Conservation (phyloP, 139 green algal species). For the Volvox reticuliferus region DNA sequence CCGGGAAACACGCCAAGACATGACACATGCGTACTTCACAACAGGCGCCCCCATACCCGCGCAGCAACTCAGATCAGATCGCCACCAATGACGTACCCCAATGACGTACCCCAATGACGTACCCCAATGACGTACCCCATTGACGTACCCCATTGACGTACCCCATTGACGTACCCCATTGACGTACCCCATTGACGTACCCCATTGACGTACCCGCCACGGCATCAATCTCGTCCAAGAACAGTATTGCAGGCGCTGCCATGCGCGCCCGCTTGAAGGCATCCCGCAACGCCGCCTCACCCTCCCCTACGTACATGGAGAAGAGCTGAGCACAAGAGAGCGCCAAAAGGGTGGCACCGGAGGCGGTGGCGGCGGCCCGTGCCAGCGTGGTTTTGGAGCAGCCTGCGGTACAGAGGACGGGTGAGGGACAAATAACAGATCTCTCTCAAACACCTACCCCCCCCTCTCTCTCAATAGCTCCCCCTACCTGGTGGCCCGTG, state of each 20-base stretch:
- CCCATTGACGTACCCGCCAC: slow-evolving; percentile 67
- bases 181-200: background rate
- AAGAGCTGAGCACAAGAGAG: slow-evolving; percentile 86
- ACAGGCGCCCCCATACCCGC: background rate
- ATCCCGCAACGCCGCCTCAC: slow-evolving; percentile 82
- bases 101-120: slow-evolving; percentile 58
- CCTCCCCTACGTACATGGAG: slow-evolving; percentile 92
- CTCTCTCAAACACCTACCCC: no score
- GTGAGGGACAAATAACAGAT: no score
- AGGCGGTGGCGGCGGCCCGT: slow-evolving; percentile 77
- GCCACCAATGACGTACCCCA: background rate
- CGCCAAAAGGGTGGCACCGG: slow-evolving; percentile 79
- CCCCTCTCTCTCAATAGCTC: no score
- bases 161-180: background rate
- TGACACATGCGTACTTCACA: no score
- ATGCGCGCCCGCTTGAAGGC: slow-evolving; percentile 80
- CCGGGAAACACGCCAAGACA: no score
- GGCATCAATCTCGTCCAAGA: slow-evolving; percentile 92
- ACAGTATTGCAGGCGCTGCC: slow-evolving; percentile 84
- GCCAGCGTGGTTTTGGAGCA: slow-evolving; percentile 93
- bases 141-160: background rate
- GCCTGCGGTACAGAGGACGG: slow-evolving; percentile 54
- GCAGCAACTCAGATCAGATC: background rate
- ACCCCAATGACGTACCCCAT: no score
- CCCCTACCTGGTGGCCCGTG: slow-evolving; percentile 86